Evolutionary conservation across 2,329 filamentous ascomycete species (phyloP).

Genomic region (Leptographium wingfieldii): DNA sequence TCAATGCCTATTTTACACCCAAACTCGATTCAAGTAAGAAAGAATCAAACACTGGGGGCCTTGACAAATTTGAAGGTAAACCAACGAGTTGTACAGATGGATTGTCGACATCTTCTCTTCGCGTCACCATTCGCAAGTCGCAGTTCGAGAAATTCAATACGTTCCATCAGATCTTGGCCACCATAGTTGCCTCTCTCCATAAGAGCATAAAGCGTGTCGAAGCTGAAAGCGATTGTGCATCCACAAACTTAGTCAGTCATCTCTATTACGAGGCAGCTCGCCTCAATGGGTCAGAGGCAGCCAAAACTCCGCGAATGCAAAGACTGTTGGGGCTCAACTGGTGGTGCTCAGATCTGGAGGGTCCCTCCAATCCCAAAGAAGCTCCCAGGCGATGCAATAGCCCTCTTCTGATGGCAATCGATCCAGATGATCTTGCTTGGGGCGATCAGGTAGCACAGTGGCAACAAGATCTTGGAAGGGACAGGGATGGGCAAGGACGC

Average conservation of each 20-base stretch:
- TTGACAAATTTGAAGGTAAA: background rate
- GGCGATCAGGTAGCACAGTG: conserved; percentile 2
- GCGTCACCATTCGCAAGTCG: background rate
- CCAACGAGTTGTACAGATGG: background rate
- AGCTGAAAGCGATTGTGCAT: background rate
- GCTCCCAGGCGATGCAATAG: background rate
- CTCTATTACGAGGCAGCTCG: conserved; percentile 6
- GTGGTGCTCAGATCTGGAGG: background rate
- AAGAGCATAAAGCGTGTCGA: conserved; percentile 3
- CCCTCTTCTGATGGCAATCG: background rate
- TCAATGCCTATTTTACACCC: background rate
- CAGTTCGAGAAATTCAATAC: background rate
- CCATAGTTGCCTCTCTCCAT: background rate
- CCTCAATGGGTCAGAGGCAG: conserved; percentile 4
- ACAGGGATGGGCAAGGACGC: conserved; percentile 1
- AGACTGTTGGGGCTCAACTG: background rate
- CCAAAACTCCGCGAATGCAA: background rate
- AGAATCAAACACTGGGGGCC: background rate
- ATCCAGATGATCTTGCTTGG: conserved; percentile 7
- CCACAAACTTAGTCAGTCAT: background rate
- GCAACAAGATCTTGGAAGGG: conserved; percentile 1
- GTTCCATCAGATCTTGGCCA: background rate
- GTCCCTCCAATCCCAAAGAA: background rate
- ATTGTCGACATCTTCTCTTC: background rate
- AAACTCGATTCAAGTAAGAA: background rate